phyloP scores from a whole-genome alignment of 192 early-diverging fungal genomes.

The Coemansia asiatica region DNA sequence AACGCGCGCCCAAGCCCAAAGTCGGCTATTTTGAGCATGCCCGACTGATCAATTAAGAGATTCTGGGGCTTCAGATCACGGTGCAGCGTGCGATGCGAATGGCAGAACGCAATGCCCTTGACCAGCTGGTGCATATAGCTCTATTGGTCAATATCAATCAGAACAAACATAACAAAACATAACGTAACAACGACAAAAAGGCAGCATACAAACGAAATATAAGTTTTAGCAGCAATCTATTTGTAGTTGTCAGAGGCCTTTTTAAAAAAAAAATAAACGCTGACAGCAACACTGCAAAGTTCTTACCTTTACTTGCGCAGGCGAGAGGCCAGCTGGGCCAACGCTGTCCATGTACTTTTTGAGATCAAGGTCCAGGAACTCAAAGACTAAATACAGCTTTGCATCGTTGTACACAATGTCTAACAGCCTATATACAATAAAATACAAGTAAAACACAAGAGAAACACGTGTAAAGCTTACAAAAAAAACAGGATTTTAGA shows the following conservation, averaged over 20 bases:
- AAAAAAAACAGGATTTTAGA: background rate
- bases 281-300: background rate
- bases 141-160: slow-evolving; percentile 31
- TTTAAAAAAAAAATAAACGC: background rate
- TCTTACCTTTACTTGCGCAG: slow-evolving; percentile 63
- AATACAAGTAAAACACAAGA: background rate
- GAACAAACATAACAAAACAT: background rate
- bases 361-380: slow-evolving; percentile 90
- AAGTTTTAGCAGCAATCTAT: slow-evolving; percentile 22
- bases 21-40: slow-evolving; percentile 91
- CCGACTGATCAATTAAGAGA: slow-evolving; percentile 84
- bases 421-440: slow-evolving; percentile 63
- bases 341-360: slow-evolving; percentile 82
- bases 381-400: slow-evolving; percentile 93
- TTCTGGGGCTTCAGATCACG: slow-evolving; percentile 99
- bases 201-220: no score
- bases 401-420: slow-evolving; percentile 87
- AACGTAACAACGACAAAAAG: no score
- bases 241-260: slow-evolving; percentile 7
- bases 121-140: slow-evolving; percentile 91
- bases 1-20: slow-evolving; percentile 94
- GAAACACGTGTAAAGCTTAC: no score
- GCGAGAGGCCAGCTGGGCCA: slow-evolving; percentile 49
- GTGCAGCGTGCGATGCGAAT: slow-evolving; percentile 90
- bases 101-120: slow-evolving; percentile 86